Percentiles rank a stretch among this genome's conserved stretches.
phyloP scores from a whole-genome alignment of 1,139 yeast genomes.

The Sugiyamaella novakii region DNA sequence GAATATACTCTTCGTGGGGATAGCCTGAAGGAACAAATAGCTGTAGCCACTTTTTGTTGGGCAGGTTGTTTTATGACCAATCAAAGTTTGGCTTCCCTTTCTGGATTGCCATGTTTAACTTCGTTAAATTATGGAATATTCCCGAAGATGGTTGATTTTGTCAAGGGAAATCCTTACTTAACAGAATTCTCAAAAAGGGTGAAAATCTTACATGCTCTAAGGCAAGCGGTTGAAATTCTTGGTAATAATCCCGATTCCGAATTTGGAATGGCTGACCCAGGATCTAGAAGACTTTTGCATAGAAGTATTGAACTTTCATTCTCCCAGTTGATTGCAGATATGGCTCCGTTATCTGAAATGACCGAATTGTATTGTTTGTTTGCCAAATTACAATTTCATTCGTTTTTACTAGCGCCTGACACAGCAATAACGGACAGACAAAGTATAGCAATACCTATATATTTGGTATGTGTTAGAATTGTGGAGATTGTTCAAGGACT shows the following conservation, averaged over 20 bases:
- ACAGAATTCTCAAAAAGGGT: slow-evolving; percentile 25
- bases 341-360: slow-evolving; percentile 24
- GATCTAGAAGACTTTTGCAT: slow-evolving; percentile 26
- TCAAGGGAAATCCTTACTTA: slow-evolving; percentile 13
- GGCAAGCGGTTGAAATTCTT: slow-evolving; percentile 23
- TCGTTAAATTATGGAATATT: slow-evolving; percentile 22
- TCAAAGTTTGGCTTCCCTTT: slow-evolving; percentile 23
- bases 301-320: slow-evolving; percentile 23
- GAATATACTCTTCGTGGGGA: slow-evolving; percentile 20
- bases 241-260: slow-evolving; percentile 30
- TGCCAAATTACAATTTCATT: slow-evolving; percentile 29
- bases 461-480: slow-evolving; percentile 26
- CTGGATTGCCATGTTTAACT: slow-evolving; percentile 24
- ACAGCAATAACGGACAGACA: slow-evolving; percentile 25
- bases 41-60: slow-evolving; percentile 26
- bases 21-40: slow-evolving; percentile 18
- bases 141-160: slow-evolving; percentile 12
- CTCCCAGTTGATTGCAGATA: slow-evolving; percentile 25
- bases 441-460: slow-evolving; percentile 27
- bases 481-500: slow-evolving; percentile 17
- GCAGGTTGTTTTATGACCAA: slow-evolving; percentile 24
- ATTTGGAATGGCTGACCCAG: slow-evolving; percentile 28
- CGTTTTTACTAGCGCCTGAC: slow-evolving; percentile 30
- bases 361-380: slow-evolving; percentile 29
- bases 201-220: slow-evolving; percentile 21